Conservation (phyloP, 495 filamentous ascomycete genomes). For the Aspergillus egyptiacus region DNA sequence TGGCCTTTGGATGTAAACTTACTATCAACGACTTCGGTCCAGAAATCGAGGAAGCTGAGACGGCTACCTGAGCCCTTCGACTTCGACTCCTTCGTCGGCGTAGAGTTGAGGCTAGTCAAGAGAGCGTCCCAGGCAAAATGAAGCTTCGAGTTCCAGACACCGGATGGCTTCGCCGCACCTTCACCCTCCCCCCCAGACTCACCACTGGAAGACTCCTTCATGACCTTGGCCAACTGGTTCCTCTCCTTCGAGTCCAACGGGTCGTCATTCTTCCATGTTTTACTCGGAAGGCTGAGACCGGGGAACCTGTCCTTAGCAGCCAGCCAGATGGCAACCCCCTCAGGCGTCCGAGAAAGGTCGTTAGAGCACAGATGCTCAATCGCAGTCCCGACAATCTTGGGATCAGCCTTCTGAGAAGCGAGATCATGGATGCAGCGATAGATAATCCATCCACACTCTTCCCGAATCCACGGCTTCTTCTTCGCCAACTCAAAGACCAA, state of each 20-base stretch:
- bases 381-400: constrained; percentile 50
- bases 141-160: constrained; percentile 72
- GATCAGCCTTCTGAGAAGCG: constrained; percentile 29
- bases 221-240: constrained; percentile 57
- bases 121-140: constrained; percentile 87
- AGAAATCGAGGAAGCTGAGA: constrained; percentile 66
- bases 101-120: constrained; percentile 40
- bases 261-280: constrained; percentile 65
- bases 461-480: constrained; percentile 78
- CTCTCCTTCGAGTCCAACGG: constrained; percentile 64
- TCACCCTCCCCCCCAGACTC: constrained; percentile 41
- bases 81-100: constrained; percentile 22
- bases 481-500: constrained; percentile 51
- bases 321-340: constrained; percentile 88
- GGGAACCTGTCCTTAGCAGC: constrained; percentile 58
- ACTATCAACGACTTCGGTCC: constrained; percentile 86
- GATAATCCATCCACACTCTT: constrained; percentile 75
- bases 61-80: constrained; percentile 31
- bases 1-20: constrained; percentile 29
- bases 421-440: constrained; percentile 44
- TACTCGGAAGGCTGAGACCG: constrained; percentile 53
- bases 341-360: constrained; percentile 67
- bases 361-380: constrained; percentile 56
- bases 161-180: constrained; percentile 51
- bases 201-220: constrained; percentile 66